Evolutionary conservation across 2,329 filamentous ascomycete species (phyloP).

Genomic region (Trichoderma arundinaceum): DNA sequence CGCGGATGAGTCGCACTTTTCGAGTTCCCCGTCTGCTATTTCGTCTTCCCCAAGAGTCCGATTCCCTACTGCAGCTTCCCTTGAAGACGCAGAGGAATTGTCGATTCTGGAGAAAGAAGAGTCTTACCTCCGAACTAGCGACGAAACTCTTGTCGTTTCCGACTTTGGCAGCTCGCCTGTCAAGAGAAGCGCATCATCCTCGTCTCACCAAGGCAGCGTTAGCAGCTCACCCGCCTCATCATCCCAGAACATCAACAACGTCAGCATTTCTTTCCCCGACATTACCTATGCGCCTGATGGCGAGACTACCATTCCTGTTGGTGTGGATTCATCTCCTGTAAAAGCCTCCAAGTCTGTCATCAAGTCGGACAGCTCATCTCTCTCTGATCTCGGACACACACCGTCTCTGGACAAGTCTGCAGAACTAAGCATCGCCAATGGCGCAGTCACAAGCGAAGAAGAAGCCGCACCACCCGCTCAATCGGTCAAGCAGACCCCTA

Average conservation of each 20-base stretch:
- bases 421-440: background rate
- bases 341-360: background rate
- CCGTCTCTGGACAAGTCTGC: conserved; percentile 16
- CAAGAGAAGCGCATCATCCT: background rate
- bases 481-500: background rate
- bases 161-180: conserved; percentile 4
- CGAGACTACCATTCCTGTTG: conserved; percentile 9
- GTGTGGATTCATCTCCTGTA: background rate
- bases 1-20: conserved; percentile 39
- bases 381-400: conserved; percentile 26
- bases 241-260: background rate
- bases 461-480: background rate
- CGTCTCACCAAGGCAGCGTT: background rate
- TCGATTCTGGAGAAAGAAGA: background rate
- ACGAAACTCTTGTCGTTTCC: conserved; percentile 31
- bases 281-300: background rate
- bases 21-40: conserved; percentile 36
- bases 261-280: conserved; percentile 8
- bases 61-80: conserved; percentile 20
- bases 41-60: conserved; percentile 38
- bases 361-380: conserved; percentile 7
- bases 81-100: background rate
- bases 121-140: background rate
- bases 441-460: background rate
- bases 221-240: background rate